These are phyloP conservation scores for Discostella pseudostelligera DNA, from an alignment of 108 stramenopile genomes.

Conservation along the genomic window DNA sequence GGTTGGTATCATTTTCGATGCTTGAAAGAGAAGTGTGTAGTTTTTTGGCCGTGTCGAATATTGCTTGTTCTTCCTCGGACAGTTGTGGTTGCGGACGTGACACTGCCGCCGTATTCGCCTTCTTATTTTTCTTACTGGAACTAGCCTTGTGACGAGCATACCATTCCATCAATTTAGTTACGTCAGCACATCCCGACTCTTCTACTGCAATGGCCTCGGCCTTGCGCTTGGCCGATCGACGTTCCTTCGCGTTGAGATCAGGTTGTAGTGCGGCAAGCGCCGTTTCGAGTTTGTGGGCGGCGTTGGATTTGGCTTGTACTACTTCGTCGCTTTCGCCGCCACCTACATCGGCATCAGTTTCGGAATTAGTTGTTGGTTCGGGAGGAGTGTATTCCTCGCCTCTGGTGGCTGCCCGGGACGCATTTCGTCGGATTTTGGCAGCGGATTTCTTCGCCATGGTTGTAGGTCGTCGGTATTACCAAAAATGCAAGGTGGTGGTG, in stretches of 20 bases:
- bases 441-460: constrained; percentile 46
- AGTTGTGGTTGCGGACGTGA: background rate
- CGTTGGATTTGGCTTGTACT: constrained; percentile 9
- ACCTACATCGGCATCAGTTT: constrained; percentile 10
- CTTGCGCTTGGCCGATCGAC: constrained; percentile 73
- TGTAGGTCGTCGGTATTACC: too few species aligned
- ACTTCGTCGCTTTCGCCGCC: constrained; percentile 26
- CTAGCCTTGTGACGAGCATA: constrained; percentile 23
- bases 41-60: constrained; percentile 14
- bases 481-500: too few species aligned
- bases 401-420: constrained; percentile 66
- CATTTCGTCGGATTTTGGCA: constrained; percentile 77
- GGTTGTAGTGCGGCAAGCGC: constrained; percentile 50
- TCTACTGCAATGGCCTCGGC: constrained; percentile 73
- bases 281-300: constrained; percentile 41
- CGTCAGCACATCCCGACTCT: constrained; percentile 44
- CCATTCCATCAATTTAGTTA: constrained; percentile 49
- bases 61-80: background rate
- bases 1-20: constrained; percentile 26
- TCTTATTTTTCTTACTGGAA: constrained; percentile 6
- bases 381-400: constrained; percentile 63
- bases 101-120: constrained; percentile 2
- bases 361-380: background rate
- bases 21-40: constrained; percentile 13
- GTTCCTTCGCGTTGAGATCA: constrained; percentile 62